These are phyloP conservation scores for Salix suchowensis DNA, from an alignment of 345 rosid species.

Conservation along the genomic window DNA sequence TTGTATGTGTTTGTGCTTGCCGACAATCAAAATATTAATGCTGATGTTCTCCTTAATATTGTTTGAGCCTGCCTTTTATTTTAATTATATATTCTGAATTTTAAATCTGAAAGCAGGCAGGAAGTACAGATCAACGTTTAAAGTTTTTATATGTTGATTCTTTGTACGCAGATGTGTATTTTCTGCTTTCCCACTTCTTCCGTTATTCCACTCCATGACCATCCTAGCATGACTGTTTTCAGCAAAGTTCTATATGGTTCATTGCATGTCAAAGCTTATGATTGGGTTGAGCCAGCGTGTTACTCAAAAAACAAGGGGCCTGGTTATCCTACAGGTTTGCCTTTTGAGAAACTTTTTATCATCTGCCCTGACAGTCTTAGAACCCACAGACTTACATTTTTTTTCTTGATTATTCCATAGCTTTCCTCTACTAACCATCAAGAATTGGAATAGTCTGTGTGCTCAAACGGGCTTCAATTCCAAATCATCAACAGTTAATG, in stretches of 20 bases:
- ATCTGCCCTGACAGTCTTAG: neutral
- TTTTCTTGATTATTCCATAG: neutral
- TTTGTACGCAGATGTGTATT: constrained; percentile 73
- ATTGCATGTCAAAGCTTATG: constrained; percentile 88
- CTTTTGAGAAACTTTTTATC: constrained; percentile 7
- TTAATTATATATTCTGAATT: neutral
- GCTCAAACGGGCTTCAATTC: neutral
- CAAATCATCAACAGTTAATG: constrained; percentile 1
- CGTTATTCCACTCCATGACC: constrained; percentile 92
- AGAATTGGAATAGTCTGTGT: neutral
- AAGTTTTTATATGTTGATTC: constrained; percentile 2
- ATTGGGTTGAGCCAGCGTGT: constrained; percentile 85
- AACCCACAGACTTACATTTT: neutral
- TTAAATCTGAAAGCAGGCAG: neutral
- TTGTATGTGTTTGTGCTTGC: neutral
- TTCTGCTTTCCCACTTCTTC: constrained; percentile 93
- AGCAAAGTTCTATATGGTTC: constrained; percentile 92
- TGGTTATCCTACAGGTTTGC: constrained; percentile 42
- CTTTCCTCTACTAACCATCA: neutral
- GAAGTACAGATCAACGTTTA: neutral
- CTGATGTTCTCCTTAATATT: neutral
- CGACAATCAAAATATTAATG: neutral
- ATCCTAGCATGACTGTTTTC: constrained; percentile 93
- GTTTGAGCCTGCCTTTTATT: neutral
- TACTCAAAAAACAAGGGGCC: constrained; percentile 42